Percentiles rank a stretch among this genome's conserved stretches.
Conservation (phyloP, 2,329 filamentous ascomycete species). For the Apiospora arundinis region DNA sequence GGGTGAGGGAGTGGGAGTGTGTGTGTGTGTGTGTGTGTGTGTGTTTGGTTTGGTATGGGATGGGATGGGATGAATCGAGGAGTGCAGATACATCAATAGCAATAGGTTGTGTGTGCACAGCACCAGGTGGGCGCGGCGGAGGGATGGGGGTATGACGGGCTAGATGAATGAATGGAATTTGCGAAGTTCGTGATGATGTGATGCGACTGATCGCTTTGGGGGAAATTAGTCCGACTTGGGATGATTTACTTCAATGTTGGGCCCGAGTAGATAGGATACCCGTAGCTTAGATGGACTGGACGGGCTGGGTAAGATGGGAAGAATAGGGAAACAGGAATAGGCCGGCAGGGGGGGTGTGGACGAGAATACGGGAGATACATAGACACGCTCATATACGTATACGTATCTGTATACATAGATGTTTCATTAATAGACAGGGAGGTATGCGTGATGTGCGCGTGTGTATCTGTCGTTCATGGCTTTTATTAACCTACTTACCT, state of each 20-base stretch:
- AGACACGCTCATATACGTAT: neutral
- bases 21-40: slow-evolving; percentile 9
- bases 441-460: slow-evolving; percentile 14
- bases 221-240: slow-evolving; percentile 17
- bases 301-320: neutral
- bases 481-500: slow-evolving; percentile 15
- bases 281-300: neutral
- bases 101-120: neutral
- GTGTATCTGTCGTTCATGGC: slow-evolving; percentile 14
- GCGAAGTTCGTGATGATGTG: slow-evolving; percentile 18
- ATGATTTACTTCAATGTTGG: slow-evolving; percentile 15
- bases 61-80: neutral
- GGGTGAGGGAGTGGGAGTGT: slow-evolving; percentile 14
- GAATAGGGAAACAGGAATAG: slow-evolving; percentile 17
- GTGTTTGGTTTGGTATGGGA: neutral
- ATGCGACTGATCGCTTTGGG: slow-evolving; percentile 19
- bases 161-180: slow-evolving; percentile 9
- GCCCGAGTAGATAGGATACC: slow-evolving; percentile 17
- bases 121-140: neutral
- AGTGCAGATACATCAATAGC: neutral
- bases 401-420: slow-evolving; percentile 13
- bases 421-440: slow-evolving; percentile 19
- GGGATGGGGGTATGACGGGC: slow-evolving; percentile 14
- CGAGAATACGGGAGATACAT: slow-evolving; percentile 4
- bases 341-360: slow-evolving; percentile 14